Evolutionary conservation across 768 basidiomycete genomes (phyloP), one percentile per base, ranked within the genome.

Genomic region (Naganishia randhawae): DNA sequence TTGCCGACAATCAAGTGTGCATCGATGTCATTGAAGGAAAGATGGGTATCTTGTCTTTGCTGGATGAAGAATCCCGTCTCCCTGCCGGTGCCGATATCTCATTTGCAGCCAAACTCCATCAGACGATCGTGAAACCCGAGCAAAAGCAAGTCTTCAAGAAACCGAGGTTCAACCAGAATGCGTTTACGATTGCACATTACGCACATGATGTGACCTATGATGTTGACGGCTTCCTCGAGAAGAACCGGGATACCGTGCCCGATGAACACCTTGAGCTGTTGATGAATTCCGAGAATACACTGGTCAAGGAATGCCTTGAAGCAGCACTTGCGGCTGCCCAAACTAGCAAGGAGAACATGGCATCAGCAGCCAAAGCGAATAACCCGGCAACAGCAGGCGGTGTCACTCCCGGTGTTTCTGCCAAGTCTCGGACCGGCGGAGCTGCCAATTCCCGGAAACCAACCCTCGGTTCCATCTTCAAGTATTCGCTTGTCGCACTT

Each of bases 1-100:
- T 96, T 80, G 91, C 91, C 11, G 96, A 99, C 81, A 99, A 99
- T 76, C 96, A 98, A 76, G 92, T 92, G 50, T 97, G 95, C 80
- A 99, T 99, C 81, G 91, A 99, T 78, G 88, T 96, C 71, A 97
- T 99, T 75, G 96, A 98, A 82, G 91, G 95, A 71, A 97, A 88
- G 79, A 86, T 99, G 67, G 96, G 96, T 69, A 90, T 99, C 39
- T 84, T 99, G 66, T 88, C 94, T 7, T 84, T 99, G 25, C 84
- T 99, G 48, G 96, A 99, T 76, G 96, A 99, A 81, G 96, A 99
- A 82, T 98, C 96, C 19, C 92, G 96, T 69, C 81, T 99, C 65
- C 96, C 95, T 1, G 81, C 96, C 1, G 96, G 96, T 25, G 93
- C 88, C 37, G 96, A 99, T 77, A 80, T 86, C 5, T 92, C 94